These are phyloP conservation scores for Viola odorata DNA, from an alignment of 345 rosid species.

Conservation along the genomic window DNA sequence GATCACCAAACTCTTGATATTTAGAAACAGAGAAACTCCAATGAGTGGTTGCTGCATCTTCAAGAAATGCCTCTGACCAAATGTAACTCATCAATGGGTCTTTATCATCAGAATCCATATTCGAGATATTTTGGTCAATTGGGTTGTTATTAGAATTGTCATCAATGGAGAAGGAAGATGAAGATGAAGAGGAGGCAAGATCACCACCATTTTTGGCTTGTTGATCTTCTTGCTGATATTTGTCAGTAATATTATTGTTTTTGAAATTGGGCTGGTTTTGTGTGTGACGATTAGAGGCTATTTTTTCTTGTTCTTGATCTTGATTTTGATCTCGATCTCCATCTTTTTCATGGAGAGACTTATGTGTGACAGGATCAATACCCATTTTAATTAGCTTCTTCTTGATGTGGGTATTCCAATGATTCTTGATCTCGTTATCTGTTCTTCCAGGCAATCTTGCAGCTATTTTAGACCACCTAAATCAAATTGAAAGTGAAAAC, in stretches of 20 bases:
- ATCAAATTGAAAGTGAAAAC: background rate
- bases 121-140: constrained; percentile 12
- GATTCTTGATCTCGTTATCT: constrained; percentile 77
- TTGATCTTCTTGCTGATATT: no score
- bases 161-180: constrained; percentile 5
- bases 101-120: background rate
- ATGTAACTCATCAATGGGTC: constrained; percentile 24
- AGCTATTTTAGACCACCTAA: constrained; percentile 85
- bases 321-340: no score
- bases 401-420: constrained; percentile 86
- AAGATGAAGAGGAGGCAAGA: no score
- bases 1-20: constrained; percentile 19
- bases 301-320: constrained; percentile 5
- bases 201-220: background rate
- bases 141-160: constrained; percentile 14
- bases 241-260: background rate
- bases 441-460: constrained; percentile 75
- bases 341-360: constrained; percentile 21
- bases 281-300: background rate
- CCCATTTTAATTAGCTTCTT: constrained; percentile 73
- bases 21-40: no score
- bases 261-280: constrained; percentile 2
- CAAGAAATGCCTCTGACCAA: constrained; percentile 34
- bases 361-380: constrained; percentile 65
- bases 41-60: constrained; percentile 21